Conservation (phyloP, 2,329 filamentous ascomycete genomes). For the Thermothelomyces thermophilus region DNA sequence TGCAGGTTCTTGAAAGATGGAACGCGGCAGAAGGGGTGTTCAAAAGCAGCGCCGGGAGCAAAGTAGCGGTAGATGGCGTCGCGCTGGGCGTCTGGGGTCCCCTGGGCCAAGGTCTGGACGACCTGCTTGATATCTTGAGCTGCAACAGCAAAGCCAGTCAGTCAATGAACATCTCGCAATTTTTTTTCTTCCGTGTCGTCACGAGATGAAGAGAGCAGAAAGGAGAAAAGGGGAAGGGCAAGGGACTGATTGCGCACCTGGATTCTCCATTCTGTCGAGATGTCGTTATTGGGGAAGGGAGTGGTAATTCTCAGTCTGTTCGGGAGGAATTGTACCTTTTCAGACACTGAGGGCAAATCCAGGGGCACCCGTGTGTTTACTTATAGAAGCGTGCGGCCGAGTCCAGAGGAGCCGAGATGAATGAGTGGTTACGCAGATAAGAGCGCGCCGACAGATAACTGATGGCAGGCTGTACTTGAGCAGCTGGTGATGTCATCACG, state of each 20-base stretch:
- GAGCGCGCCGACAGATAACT: no score
- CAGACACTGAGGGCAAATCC: no score
- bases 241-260: background rate
- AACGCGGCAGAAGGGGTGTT: slow-evolving; percentile 72
- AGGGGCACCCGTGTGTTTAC: no score
- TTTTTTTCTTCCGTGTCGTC: no score
- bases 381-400: no score
- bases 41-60: slow-evolving; percentile 63
- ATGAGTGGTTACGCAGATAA: no score
- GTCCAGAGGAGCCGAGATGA: no score
- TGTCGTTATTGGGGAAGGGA: background rate
- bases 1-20: slow-evolving; percentile 41
- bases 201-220: no score
- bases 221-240: no score
- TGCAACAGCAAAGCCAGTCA: slow-evolving; percentile 18
- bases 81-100: slow-evolving; percentile 58
- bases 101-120: slow-evolving; percentile 62
- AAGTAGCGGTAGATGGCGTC: slow-evolving; percentile 66
- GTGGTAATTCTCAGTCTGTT: background rate
- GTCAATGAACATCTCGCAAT: background rate
- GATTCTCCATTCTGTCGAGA: background rate
- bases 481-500: no score
- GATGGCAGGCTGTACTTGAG: no score
- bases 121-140: slow-evolving; percentile 57
- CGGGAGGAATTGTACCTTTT: background rate